Evolutionary conservation across 805 yeast species (phyloP), one percentile per base, ranked within the genome.

Genomic region (baker's yeast (Saccharomyces cerevisiae)): DNA sequence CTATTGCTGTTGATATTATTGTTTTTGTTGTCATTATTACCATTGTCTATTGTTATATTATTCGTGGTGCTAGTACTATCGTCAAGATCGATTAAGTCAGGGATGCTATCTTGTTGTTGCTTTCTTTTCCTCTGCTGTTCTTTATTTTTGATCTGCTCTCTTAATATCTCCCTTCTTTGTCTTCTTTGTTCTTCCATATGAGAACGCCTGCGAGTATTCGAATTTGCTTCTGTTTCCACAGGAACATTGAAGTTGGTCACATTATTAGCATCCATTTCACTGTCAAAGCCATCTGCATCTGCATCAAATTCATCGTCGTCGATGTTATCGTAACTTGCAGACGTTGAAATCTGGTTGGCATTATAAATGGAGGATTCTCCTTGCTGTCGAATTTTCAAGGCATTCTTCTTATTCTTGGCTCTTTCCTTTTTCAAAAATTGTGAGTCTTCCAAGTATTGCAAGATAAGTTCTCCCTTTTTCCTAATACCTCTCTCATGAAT

Each of bases 211-310:
- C 65, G 67, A 28, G 55, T 55, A 22, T 55, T 49, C n/a, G 57
- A 56, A 2, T 50, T 47, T 11, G 51, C 50, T n/a, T 53, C 53
- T 22, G 52, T 46, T 13, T 51, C 54, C 8, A 49, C 51, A 49
- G 32, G 52, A 41, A 14, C 41, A 24, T 48, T 41, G 17, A 48
- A 48, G 41, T 48, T 41, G 21, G 74, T 74, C 43, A 73, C 76
- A 41, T 75, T 75, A 49, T 72, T 75, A 17, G 76, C 75, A 55
- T 48, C 48, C 26, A 50, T 50, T n/a, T 62, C 75, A 21, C 73
- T 76, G 11, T 62, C 55, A 41, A 49, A 13, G 22, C 29, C 14
- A 24, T 48, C 55, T 10, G 52, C 26, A 22, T 48, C 47, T 10
- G 27, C 17, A 5, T 28, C 46, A 10, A 47, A 26, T 6, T 11